Conservation (phyloP, 2,329 filamentous ascomycete species). For the Phialophora expanda region DNA sequence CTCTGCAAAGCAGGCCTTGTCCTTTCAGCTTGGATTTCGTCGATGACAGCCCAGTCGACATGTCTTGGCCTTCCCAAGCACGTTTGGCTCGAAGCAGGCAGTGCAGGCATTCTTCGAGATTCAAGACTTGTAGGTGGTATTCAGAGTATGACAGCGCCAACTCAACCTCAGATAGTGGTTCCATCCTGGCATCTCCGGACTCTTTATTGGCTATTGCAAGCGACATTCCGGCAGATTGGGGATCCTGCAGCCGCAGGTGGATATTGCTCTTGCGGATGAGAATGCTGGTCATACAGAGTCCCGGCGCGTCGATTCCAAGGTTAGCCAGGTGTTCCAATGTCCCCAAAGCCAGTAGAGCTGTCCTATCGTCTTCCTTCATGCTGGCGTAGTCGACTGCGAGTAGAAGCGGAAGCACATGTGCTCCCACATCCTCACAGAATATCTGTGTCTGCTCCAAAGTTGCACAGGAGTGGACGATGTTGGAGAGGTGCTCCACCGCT, state of each 20-base stretch:
- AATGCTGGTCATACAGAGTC: slow-evolving; percentile 50
- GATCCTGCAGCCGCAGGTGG: slow-evolving; percentile 65
- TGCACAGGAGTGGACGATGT: slow-evolving; percentile 52
- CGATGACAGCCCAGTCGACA: slow-evolving; percentile 6
- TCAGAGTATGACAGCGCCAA: slow-evolving; percentile 77
- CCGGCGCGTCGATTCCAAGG: slow-evolving; percentile 47
- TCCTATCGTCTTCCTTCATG: slow-evolving; percentile 60
- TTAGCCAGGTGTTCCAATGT: slow-evolving; percentile 56
- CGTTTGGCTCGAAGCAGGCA: slow-evolving; percentile 41
- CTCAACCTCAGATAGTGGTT: slow-evolving; percentile 55
- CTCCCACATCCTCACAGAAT: slow-evolving; percentile 57
- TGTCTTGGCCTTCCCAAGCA: slow-evolving; percentile 42
- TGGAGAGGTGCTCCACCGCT: slow-evolving; percentile 33
- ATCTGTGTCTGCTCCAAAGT: slow-evolving; percentile 50
- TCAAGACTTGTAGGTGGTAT: slow-evolving; percentile 71
- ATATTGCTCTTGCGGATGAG: slow-evolving; percentile 58
- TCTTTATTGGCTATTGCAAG: slow-evolving; percentile 65
- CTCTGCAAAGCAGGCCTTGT: slow-evolving; percentile 27
- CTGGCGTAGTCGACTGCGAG: slow-evolving; percentile 62
- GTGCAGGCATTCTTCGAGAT: slow-evolving; percentile 63
- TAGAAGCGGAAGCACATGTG: slow-evolving; percentile 58
- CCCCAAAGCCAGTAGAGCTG: slow-evolving; percentile 56
- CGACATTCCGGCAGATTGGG: slow-evolving; percentile 60
- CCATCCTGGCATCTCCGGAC: slow-evolving; percentile 48
- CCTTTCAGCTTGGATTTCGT: slow-evolving; percentile 23